These are phyloP conservation scores for Monosporascus sp. DNA, from an alignment of 2,329 filamentous ascomycete species.

Conservation along the genomic window DNA sequence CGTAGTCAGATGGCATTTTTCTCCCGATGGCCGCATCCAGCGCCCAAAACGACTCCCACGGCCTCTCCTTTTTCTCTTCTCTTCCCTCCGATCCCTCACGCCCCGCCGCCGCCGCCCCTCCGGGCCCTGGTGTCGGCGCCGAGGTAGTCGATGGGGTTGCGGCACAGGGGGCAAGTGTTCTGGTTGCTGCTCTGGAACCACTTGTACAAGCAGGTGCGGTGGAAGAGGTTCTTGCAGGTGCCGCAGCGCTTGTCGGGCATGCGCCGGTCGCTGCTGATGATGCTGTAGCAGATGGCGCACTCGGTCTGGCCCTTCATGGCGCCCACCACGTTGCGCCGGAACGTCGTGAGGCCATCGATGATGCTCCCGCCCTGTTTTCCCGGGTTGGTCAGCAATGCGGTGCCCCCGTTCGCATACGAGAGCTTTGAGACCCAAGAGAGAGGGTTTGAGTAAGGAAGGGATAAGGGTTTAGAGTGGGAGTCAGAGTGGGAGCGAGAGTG, in stretches of 20 bases:
- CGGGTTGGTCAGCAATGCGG: too few species aligned
- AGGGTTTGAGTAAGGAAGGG: not conserved
- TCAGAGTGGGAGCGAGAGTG: not conserved
- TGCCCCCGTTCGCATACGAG: too few species aligned
- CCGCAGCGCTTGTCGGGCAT: slow-evolving; percentile 86
- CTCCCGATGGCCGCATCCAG: too few species aligned
- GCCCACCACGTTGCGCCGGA: slow-evolving; percentile 80
- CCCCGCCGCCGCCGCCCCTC: slow-evolving; percentile 6
- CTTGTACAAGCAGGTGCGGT: slow-evolving; percentile 83
- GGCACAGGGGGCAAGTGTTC: slow-evolving; percentile 86
- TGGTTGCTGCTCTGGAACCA: slow-evolving; percentile 96
- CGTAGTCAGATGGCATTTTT: too few species aligned
- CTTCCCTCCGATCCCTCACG: not conserved
- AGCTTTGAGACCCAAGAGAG: too few species aligned
- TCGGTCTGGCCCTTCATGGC: slow-evolving; percentile 90
- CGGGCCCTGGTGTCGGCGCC: slow-evolving; percentile 22
- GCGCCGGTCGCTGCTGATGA: slow-evolving; percentile 82
- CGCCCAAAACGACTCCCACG: too few species aligned
- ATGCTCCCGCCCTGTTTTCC: slow-evolving; percentile 65
- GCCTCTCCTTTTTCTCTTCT: not conserved
- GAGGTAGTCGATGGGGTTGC: slow-evolving; percentile 72
- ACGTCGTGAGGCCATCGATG: slow-evolving; percentile 79
- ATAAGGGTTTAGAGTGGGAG: not conserved
- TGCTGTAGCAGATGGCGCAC: slow-evolving; percentile 94
- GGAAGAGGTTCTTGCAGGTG: slow-evolving; percentile 93